phyloP scores from a whole-genome alignment of 2,329 filamentous ascomycete species.

The Lecanosticta acicola region DNA sequence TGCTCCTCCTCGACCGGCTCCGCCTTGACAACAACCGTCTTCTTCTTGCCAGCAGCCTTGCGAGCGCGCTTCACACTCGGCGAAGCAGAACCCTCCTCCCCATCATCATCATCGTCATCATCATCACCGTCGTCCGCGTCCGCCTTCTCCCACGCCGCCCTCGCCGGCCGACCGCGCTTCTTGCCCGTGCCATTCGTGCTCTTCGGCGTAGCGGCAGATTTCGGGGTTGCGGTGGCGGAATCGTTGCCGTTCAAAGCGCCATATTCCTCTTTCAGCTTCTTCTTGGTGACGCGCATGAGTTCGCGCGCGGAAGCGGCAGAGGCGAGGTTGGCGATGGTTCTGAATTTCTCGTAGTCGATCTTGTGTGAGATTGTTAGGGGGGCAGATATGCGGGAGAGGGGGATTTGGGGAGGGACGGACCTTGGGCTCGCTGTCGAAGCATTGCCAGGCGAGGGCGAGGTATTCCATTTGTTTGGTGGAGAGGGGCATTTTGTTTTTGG shows the following conservation, averaged over 20 bases:
- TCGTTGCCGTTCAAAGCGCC: conserved; percentile 13
- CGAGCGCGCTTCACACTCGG: neutral
- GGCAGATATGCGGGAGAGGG: neutral
- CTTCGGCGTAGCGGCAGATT: conserved; percentile 2
- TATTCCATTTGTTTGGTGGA: conserved; percentile 26
- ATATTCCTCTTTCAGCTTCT: conserved; percentile 29
- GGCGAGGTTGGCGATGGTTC: conserved; percentile 24
- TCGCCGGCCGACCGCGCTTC: neutral
- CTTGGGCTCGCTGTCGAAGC: conserved; percentile 30
- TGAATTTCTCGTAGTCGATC: conserved; percentile 34
- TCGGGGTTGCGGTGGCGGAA: neutral
- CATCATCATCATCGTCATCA: too few relatives aligned
- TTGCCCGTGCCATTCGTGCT: neutral
- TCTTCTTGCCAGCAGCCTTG: conserved; percentile 3
- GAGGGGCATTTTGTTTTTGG: conserved; percentile 21
- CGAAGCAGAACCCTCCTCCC: too few relatives aligned
- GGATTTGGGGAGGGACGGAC: conserved; percentile 8
- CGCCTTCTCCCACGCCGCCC: neutral
- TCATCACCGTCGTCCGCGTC: neutral
- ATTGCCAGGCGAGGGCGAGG: conserved; percentile 30
- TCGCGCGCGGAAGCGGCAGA: conserved; percentile 27
- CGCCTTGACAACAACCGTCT: too few relatives aligned
- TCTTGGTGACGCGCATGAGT: conserved; percentile 33
- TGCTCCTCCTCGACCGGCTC: too few relatives aligned
- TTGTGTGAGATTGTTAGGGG: conserved; percentile 8